Base-by-base conservation (phyloP, 768 basidiomycete species). In the Lentinula detonsa region DNA sequence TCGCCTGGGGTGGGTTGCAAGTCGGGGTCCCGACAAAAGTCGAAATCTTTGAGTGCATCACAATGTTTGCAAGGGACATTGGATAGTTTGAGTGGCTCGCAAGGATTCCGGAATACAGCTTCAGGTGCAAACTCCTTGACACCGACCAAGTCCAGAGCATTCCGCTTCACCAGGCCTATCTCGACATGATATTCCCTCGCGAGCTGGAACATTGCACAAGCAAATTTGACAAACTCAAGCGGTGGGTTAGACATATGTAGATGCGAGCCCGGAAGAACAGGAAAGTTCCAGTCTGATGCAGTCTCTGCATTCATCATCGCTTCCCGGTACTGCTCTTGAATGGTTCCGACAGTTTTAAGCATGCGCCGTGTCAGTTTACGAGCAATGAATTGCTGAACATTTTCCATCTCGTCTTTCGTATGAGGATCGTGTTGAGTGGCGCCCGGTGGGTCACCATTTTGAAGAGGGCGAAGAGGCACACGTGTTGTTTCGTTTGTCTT, bases 1-100 rank as follows among this genome's bases (percentile, higher is more conserved):
- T 81, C 73, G 62, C 74, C 64, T 67, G 79, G 74, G 64, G 76
- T 77, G 9, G 91, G 87, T 46, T 93, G 77, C 43, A 97, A 79
- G 61, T 93, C 90, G 10, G 86, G 81, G 73, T 98, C 96, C 15
- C 96, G 85, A 70, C 96, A 98, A 68, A 99, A 91, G 72, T 99
- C 97, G 67, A 99, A 91, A 71, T 96, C 94, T 2, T 90, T 85
- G 62, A 95, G 80, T 13, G 78, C 74, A 71, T 94, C 95, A 74
- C 92, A 98, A 67, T 87, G 84, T 45, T 83, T 85, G 70, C 96
- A 98, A 34, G 95, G 91, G 40, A 98, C 89, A 70, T 91, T 91
- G 48, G 86, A 78, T 31, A 98, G 72, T 66, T 90, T 89, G 59
- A 96, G 80, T 8, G 91, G 85, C 69, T 93, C 88, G 75, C 95